Evolutionary conservation across 345 rosid species (phyloP).

Genomic region (Ceriops zippeliana): DNA sequence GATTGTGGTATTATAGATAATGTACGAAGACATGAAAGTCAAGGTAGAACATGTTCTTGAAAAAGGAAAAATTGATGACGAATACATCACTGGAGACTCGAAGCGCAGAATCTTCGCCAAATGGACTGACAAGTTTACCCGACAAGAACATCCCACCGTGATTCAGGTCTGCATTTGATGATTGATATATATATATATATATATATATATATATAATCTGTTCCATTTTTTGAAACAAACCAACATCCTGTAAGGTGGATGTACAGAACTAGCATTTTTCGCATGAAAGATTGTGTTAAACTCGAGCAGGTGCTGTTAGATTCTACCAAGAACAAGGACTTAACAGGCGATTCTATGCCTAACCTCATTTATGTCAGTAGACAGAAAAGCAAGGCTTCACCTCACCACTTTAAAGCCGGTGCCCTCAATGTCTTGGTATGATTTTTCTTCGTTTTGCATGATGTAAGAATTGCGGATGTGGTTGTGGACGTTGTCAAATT

Average conservation of each 20-base stretch:
- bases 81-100: conserved; percentile 18
- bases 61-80: conserved; percentile 37
- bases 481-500: too few relatives aligned
- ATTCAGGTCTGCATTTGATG: conserved; percentile 41
- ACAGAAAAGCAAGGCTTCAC: conserved; percentile 47
- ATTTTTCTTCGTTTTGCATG: too few relatives aligned
- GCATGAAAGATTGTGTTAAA: too few relatives aligned
- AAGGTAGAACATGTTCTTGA: conserved; percentile 45
- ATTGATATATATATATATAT: too few relatives aligned
- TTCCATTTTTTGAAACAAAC: too few relatives aligned
- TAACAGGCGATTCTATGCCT: conserved; percentile 39
- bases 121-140: conserved; percentile 56
- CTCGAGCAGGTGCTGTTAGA: conserved; percentile 45
- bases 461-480: too few relatives aligned
- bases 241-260: too few relatives aligned
- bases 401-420: conserved; percentile 76
- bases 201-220: too few relatives aligned
- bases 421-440: conserved; percentile 71
- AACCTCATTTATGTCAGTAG: conserved; percentile 65
- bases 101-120: conserved; percentile 31
- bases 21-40: conserved; percentile 58
- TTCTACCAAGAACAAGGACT: conserved; percentile 37
- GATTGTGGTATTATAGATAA: conserved; percentile 24
- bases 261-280: too few relatives aligned
- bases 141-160: conserved; percentile 60